Evolutionary conservation across 495 filamentous ascomycete species (phyloP).

Genomic region (Trichoderma gamsii): DNA sequence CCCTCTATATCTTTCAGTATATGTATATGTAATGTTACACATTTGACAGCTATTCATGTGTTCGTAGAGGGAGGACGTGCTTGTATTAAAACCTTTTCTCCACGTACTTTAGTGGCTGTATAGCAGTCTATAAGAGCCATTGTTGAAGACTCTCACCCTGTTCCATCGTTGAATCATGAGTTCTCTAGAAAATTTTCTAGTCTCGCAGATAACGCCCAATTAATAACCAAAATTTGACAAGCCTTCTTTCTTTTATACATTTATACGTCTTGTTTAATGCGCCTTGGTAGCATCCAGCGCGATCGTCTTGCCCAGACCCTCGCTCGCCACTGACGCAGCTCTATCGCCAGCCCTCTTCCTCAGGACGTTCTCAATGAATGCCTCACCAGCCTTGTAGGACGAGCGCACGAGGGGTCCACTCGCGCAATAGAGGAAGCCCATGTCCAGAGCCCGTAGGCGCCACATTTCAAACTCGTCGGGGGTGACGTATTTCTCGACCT

Average conservation of each 20-base stretch:
- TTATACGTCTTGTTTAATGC: neutral
- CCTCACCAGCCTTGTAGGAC: constrained; percentile 95
- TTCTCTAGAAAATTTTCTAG: neutral
- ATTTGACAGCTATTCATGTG: neutral
- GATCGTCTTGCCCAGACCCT: constrained; percentile 23
- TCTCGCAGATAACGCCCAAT: neutral
- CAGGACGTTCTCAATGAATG: constrained; percentile 96
- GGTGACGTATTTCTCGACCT: constrained; percentile 88
- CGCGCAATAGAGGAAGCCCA: constrained; percentile 96
- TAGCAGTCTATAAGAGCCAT: constrained; percentile 10
- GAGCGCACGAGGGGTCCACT: constrained; percentile 88
- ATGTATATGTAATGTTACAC: neutral
- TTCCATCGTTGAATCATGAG: constrained; percentile 11
- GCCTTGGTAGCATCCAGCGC: constrained; percentile 23
- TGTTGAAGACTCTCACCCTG: constrained; percentile 13
- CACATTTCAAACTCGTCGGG: constrained; percentile 86
- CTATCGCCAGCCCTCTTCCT: constrained; percentile 67
- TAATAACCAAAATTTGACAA: neutral
- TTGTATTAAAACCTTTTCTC: neutral
- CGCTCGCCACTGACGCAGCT: constrained; percentile 15
- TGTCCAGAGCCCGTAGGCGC: constrained; percentile 80
- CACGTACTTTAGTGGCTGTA: neutral
- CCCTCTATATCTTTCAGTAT: constrained; percentile 3
- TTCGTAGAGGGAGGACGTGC: neutral
- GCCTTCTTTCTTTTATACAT: neutral